Evolutionary conservation across 306 rosid genomes (phyloP), one percentile per base, ranked within the genome.

Genomic region (Cicer bijugum): DNA sequence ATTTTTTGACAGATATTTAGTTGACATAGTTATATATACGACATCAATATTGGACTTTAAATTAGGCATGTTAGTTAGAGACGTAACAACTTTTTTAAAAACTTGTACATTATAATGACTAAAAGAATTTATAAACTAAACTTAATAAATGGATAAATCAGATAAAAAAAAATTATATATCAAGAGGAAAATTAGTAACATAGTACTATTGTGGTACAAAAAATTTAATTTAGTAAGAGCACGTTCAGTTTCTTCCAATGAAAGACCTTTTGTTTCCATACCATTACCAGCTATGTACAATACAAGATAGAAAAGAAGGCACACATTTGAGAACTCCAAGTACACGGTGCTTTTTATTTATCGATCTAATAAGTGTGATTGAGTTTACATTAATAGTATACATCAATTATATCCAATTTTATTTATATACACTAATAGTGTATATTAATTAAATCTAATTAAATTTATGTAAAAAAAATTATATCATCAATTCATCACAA

Each of bases 241-340:
- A 12, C 84, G 82, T 74, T 90, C 96, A 23, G 90, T 90, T 77
- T 92, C 98, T 82, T 92, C 98, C 84, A 92, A 65, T 0, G 98
- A 92, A 23, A 94, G 86, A 52, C 98, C 98, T 81, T 92, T 90
- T 0, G 98, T 92, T 84, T 92, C 98, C 48, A 92, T 90, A 5
- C 90, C 88, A 17, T 90, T 92, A 50, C 89, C 77, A 12, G 90
- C 73, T 64, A 88, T 69, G 88, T 88, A 92, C 89, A 39, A 16
- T 88, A 92, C 89, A 39, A 16, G 17, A 16, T 16, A 16, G 17
- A 91, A 89, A 23, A 92, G 90, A 74, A 85, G 67, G 70, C 98
- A 90, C 40, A 87, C 84, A 33, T 53, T 62, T 7, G 96, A 60
- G 66, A 92, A 92, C 61, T 91, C 98, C 51, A 92, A 68, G 55